These are phyloP conservation scores for Passiflora organensis DNA, from an alignment of 345 rosid species.

Conservation along the genomic window DNA sequence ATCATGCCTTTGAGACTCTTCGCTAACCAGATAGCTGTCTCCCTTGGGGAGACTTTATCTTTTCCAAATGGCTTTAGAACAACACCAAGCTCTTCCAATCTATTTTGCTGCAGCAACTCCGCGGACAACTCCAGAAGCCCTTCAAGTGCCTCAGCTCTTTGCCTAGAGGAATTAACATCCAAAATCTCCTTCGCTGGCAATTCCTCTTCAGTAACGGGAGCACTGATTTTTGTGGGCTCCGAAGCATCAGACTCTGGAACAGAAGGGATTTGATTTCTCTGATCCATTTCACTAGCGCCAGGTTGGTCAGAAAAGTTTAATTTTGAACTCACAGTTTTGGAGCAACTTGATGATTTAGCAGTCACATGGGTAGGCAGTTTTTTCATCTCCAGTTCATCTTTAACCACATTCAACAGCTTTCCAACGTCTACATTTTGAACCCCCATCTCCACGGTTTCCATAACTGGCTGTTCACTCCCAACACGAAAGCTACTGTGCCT, in stretches of 20 bases:
- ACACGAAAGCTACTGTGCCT: slow-evolving; percentile 84
- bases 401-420: slow-evolving; percentile 64
- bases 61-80: slow-evolving; percentile 94
- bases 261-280: slow-evolving; percentile 20
- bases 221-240: slow-evolving; percentile 34
- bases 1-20: slow-evolving; percentile 94
- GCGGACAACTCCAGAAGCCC: slow-evolving; percentile 92
- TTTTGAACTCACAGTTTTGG: slow-evolving; percentile 34
- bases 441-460: slow-evolving; percentile 80
- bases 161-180: slow-evolving; percentile 84
- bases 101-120: slow-evolving; percentile 73
- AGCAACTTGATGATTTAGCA: slow-evolving; percentile 37
- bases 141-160: slow-evolving; percentile 98
- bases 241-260: slow-evolving; percentile 37
- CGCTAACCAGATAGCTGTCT: slow-evolving; percentile 97
- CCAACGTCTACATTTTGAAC: slow-evolving; percentile 70
- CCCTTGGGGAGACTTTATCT: slow-evolving; percentile 94
- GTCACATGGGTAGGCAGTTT: slow-evolving; percentile 27
- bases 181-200: slow-evolving; percentile 56
- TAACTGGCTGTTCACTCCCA: slow-evolving; percentile 75
- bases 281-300: slow-evolving; percentile 40
- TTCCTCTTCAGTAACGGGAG: slow-evolving; percentile 45
- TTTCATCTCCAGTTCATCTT: slow-evolving; percentile 66
- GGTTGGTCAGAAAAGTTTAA: slow-evolving; percentile 40
- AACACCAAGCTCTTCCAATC: slow-evolving; percentile 88